Percentiles rank a stretch among this genome's conserved stretches.
phyloP scores from a whole-genome alignment of 2,329 filamentous ascomycete genomes.

The Ceratocystis harringtonii region DNA sequence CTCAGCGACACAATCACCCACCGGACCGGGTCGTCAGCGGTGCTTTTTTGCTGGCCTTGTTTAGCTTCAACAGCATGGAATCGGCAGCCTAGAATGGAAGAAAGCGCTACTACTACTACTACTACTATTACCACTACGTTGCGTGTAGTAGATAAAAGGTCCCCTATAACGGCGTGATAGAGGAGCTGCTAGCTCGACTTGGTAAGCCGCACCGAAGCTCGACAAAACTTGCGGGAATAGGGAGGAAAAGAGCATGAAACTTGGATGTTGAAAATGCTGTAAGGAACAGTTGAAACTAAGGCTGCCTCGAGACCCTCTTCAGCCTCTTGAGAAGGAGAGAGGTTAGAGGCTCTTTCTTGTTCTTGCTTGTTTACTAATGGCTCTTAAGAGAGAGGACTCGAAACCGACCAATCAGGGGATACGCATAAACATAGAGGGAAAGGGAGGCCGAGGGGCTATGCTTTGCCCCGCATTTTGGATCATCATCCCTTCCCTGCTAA shows the following conservation, averaged over 20 bases:
- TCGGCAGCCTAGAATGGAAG: not conserved
- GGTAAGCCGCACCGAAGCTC: not conserved
- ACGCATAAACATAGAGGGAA: not conserved
- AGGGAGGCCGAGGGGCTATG: not conserved
- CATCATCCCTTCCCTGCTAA: not conserved
- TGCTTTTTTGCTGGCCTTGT: not conserved
- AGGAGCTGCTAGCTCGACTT: not conserved
- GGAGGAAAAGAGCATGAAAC: not conserved
- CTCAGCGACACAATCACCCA: not conserved
- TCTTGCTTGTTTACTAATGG: not conserved
- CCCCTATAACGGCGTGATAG: not conserved
- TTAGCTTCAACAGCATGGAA: not conserved
- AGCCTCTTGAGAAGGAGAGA: not conserved
- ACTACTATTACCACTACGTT: too few relatives aligned
- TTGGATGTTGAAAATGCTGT: too few relatives aligned
- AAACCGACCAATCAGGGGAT: not conserved
- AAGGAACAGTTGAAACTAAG: too few relatives aligned
- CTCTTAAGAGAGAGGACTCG: not conserved
- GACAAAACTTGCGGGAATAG: not conserved
- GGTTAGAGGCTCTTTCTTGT: not conserved
- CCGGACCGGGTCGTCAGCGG: not conserved
- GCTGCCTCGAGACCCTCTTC: not conserved
- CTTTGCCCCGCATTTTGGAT: constrained; percentile 1
- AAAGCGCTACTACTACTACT: not conserved
- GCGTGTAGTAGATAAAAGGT: not conserved